These are phyloP conservation scores for Phytophthora tentaculata DNA, from an alignment of 352 stramenopile species.

Conservation along the genomic window DNA sequence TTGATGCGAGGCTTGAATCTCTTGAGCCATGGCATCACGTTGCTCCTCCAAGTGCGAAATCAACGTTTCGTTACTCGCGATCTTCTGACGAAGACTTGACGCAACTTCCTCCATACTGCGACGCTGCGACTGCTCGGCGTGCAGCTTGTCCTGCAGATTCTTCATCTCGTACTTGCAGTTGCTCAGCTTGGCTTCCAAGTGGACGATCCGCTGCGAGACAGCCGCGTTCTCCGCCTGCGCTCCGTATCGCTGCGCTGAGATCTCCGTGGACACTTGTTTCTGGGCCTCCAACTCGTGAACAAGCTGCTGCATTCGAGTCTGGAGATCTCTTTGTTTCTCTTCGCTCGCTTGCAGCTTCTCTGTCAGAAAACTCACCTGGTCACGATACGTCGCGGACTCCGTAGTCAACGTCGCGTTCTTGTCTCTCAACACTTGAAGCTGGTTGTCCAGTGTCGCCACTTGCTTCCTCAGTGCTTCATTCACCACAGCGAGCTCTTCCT, in stretches of 20 bases:
- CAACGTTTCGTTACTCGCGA: slow-evolving; percentile 64
- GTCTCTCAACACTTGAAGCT: slow-evolving; percentile 52
- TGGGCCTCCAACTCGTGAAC: slow-evolving; percentile 64
- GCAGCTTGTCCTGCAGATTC: slow-evolving; percentile 65
- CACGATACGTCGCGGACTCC: slow-evolving; percentile 67
- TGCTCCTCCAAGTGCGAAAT: slow-evolving; percentile 78
- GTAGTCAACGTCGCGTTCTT: slow-evolving; percentile 64
- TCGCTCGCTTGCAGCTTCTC: slow-evolving; percentile 70
- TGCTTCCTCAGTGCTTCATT: slow-evolving; percentile 79
- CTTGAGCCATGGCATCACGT: slow-evolving; percentile 72
- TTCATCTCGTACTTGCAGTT: slow-evolving; percentile 74
- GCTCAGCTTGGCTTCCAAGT: slow-evolving; percentile 79
- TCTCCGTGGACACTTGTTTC: slow-evolving; percentile 75
- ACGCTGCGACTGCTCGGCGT: slow-evolving; percentile 57
- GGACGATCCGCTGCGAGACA: slow-evolving; percentile 77
- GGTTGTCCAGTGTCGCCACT: slow-evolving; percentile 60
- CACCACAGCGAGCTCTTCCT: slow-evolving; percentile 64
- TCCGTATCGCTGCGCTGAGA: slow-evolving; percentile 79
- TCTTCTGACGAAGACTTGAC: slow-evolving; percentile 64
- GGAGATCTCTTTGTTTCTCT: slow-evolving; percentile 56
- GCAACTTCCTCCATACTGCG: slow-evolving; percentile 71
- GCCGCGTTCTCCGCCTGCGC: slow-evolving; percentile 76
- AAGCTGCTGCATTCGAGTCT: slow-evolving; percentile 59
- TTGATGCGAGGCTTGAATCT: slow-evolving; percentile 70
- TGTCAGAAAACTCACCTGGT: slow-evolving; percentile 84